These are phyloP conservation scores for Orychophragmus violaceus DNA, from an alignment of 345 rosid genomes.

Conservation along the genomic window DNA sequence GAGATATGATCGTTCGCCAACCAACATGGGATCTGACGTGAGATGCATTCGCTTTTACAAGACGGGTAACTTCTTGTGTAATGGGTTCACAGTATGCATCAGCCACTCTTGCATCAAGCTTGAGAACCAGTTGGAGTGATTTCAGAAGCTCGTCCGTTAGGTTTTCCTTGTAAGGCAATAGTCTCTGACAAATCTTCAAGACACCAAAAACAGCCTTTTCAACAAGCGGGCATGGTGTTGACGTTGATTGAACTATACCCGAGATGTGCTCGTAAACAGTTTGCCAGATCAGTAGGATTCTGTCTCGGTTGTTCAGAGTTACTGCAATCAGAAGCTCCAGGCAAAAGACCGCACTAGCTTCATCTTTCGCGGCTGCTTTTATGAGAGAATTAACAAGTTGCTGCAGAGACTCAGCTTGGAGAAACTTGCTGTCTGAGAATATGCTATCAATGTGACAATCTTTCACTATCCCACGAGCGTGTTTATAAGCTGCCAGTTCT, in stretches of 20 bases:
- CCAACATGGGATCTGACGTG: constrained; percentile 61
- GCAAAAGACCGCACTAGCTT: constrained; percentile 55
- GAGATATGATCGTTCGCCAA: constrained; percentile 65
- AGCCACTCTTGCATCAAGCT: constrained; percentile 70
- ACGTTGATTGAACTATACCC: constrained; percentile 53
- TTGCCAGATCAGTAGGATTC: constrained; percentile 66
- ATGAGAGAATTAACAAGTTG: constrained; percentile 55
- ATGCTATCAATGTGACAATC: constrained; percentile 55
- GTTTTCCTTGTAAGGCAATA: constrained; percentile 74
- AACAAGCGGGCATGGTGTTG: constrained; percentile 52
- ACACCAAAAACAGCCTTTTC: constrained; percentile 78
- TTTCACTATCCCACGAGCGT: constrained; percentile 47
- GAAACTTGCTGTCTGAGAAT: constrained; percentile 72
- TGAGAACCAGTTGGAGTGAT: constrained; percentile 65
- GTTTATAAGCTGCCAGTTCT: constrained; percentile 51
- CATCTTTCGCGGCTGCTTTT: constrained; percentile 45
- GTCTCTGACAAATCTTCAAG: constrained; percentile 58
- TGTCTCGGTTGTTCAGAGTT: constrained; percentile 65
- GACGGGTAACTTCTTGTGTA: constrained; percentile 63
- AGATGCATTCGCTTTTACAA: constrained; percentile 65
- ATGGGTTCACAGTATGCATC: constrained; percentile 75
- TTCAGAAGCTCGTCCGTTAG: constrained; percentile 65
- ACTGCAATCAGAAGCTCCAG: constrained; percentile 61
- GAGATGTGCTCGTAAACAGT: constrained; percentile 56
- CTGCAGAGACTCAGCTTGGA: constrained; percentile 61